These are phyloP conservation scores for Carex littledalei DNA, from an alignment of 176 grass and related monocot genomes.

Conservation along the genomic window DNA sequence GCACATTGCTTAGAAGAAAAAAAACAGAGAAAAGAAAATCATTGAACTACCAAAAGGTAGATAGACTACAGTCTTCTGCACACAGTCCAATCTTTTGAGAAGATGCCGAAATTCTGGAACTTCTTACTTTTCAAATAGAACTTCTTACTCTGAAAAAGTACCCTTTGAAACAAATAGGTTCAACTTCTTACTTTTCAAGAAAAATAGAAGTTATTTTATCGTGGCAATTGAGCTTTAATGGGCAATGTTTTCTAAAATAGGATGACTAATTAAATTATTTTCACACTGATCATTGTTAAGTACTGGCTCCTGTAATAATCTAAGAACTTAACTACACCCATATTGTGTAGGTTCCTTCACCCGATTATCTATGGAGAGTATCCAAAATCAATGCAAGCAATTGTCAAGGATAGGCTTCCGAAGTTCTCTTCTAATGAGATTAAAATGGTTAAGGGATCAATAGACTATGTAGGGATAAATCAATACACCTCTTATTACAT, in stretches of 20 bases:
- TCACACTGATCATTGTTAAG: neutral
- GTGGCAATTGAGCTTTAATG: neutral
- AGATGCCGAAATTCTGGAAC: neutral
- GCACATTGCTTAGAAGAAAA: neutral
- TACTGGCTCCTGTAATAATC: neutral
- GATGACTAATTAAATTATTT: neutral
- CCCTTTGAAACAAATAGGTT: neutral
- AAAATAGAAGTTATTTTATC: neutral
- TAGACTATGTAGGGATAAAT: constrained; percentile 49
- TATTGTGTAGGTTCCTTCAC: constrained; percentile 17
- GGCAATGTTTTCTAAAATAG: neutral
- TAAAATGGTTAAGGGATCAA: constrained; percentile 47
- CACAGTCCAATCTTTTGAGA: neutral
- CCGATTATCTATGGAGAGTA: constrained; percentile 51
- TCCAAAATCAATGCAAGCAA: constrained; percentile 39
- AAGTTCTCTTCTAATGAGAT: constrained; percentile 41
- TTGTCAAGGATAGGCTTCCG: constrained; percentile 56
- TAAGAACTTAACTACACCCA: neutral
- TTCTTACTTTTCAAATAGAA: too few species aligned
- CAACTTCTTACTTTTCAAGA: neutral
- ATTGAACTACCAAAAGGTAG: neutral
- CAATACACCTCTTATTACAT: constrained; percentile 63
- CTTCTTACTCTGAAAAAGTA: neutral
- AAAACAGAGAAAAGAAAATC: neutral
- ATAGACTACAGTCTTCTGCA: neutral